Evolutionary conservation across 73 alveolate genomes (phyloP).

Genomic region (Breviolum minutum): DNA sequence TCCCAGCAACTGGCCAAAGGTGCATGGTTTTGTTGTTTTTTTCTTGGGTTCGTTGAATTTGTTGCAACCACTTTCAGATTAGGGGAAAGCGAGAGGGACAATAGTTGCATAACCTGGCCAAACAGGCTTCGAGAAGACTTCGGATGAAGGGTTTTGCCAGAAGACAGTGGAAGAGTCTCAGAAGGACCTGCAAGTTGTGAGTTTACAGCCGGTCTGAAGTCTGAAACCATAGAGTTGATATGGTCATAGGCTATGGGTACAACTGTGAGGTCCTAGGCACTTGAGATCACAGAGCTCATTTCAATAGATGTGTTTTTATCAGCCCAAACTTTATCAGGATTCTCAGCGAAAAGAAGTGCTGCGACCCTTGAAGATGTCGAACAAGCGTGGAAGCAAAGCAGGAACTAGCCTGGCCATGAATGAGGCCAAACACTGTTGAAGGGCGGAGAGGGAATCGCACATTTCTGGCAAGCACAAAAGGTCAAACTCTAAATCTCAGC

Average conservation of each 20-base stretch:
- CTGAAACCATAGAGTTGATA: too few relatives aligned
- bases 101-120: neutral
- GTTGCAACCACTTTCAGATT: neutral
- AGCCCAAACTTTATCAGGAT: neutral
- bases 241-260: too few relatives aligned
- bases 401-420: constrained; percentile 64
- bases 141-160: constrained; percentile 86
- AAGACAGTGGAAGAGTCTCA: constrained; percentile 67
- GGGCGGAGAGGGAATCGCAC: too few relatives aligned
- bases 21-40: neutral
- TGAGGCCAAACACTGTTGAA: neutral
- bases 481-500: too few relatives aligned
- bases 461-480: too few relatives aligned
- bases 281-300: too few relatives aligned
- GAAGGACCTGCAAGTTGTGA: constrained; percentile 4
- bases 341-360: constrained; percentile 74
- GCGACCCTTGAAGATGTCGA: constrained; percentile 88
- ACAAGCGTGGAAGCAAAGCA: constrained; percentile 80
- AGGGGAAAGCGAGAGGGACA: neutral
- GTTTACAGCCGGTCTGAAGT: too few relatives aligned
- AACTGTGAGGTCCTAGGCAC: too few relatives aligned
- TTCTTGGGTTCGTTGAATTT: neutral
- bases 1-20: constrained; percentile 86
- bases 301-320: neutral
- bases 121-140: constrained; percentile 84